Conservation (phyloP, 805 yeast species). For the Lipomyces starkeyi region DNA sequence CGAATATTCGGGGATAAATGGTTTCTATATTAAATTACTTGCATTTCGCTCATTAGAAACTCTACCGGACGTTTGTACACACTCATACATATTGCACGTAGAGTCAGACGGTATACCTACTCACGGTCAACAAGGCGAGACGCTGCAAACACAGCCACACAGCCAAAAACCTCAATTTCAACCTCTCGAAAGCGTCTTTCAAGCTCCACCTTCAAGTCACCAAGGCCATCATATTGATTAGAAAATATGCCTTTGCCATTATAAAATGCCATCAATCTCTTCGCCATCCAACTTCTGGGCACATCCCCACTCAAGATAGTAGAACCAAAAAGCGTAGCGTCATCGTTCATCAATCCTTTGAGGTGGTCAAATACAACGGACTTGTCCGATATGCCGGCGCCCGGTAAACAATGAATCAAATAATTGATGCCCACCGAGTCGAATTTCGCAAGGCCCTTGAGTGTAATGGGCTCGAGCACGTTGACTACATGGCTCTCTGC, state of each 20-base stretch:
- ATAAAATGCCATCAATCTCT: slow-evolving; percentile 2
- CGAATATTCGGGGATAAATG: no score
- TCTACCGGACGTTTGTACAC: no score
- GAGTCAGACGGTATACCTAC: not conserved
- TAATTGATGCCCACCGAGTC: slow-evolving; percentile 5
- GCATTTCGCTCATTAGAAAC: no score
- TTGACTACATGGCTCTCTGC: slow-evolving; percentile 1
- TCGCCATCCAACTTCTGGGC: not conserved
- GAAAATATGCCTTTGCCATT: not conserved
- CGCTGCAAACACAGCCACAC: not conserved
- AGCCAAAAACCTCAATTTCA: slow-evolving; percentile 2
- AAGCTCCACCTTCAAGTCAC: not conserved
- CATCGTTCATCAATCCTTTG: slow-evolving; percentile 1
- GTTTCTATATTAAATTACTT: no score
- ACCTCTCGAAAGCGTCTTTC: not conserved
- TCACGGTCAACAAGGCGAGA: not conserved
- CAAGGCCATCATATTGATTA: not conserved
- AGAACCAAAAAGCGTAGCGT: not conserved
- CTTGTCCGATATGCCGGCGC: not conserved
- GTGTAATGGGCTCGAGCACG: not conserved
- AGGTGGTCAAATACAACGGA: not conserved
- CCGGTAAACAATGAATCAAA: slow-evolving; percentile 5
- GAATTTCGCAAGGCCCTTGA: slow-evolving; percentile 1
- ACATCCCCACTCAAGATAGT: slow-evolving; percentile 1
- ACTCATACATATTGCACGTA: no score